Base-by-base conservation (phyloP, 2,329 filamentous ascomycete species). In the Blastomyces emzantsi region DNA sequence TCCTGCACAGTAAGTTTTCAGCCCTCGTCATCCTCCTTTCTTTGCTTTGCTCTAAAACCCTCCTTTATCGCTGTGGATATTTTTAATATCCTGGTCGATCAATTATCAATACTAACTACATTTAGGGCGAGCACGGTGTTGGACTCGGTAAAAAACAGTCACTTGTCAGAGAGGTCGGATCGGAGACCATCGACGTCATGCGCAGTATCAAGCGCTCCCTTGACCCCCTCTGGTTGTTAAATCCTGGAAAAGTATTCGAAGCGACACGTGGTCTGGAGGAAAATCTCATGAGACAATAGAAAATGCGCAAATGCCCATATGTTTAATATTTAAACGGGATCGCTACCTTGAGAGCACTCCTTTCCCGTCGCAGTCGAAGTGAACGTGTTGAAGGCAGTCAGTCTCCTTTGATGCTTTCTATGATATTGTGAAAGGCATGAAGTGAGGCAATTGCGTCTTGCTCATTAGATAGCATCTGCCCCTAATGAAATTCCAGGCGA, bases 241-340 rank as follows among this genome's bases (percentile, higher is more conserved):
- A 96, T 69, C 92, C 92, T 0, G 91, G 91, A 1, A 96, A 96
- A 79, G 93, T 96, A 67, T 92, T 96, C 76, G 89, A 95, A 68
- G 78, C 85, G 62, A 69, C 51, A 43, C 64, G 45, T 9, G 28
- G n/a, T 9, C 7, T 61, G 49, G 60, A 61, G 17, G 22, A 36
- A 17, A 8, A n/a, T 41, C 15, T 5, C 25, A 36, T 43, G 47
- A 55, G 17, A 5, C 11, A 3, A n/a, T 17, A 61, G 9, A 52
- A 52, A 52, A 9, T 30, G 11, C 13, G 22, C 1, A 28, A 30
- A 30, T 7, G 11, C n/a, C 45, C 45, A 9, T 36, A 13, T 39
- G 15, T 13, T 25, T 15, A 17, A 30, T 30, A 11, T 30, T 0
- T 39, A 5, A 19, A 52, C 25, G 11, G 30, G 25, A 51, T 28